phyloP scores from a whole-genome alignment of 805 yeast species.

The Barnettozyma sp. region DNA sequence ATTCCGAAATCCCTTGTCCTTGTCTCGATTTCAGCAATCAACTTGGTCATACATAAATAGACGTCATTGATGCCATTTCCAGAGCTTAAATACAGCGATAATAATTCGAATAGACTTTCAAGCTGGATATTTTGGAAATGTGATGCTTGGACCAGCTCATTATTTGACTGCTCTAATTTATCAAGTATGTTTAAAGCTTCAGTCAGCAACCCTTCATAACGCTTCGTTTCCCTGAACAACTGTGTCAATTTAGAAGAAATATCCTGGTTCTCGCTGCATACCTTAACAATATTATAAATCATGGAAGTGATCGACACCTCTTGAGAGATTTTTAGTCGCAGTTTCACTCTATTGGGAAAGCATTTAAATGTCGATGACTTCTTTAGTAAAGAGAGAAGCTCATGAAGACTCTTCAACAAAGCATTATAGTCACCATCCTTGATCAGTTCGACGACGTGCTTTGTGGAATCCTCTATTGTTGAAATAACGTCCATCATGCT shows the following conservation, averaged over 20 bases:
- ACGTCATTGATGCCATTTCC: background rate
- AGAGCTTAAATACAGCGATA: background rate
- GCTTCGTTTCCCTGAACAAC: conserved; percentile 1
- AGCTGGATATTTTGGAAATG: background rate
- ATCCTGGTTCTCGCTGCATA: background rate
- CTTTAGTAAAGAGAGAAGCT: background rate
- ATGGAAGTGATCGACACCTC: background rate
- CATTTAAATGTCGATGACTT: background rate
- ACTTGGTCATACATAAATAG: too few species aligned
- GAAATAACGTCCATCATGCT: background rate
- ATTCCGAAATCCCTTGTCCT: too few species aligned
- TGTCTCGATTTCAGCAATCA: too few species aligned
- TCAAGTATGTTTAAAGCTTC: background rate
- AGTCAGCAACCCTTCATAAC: background rate
- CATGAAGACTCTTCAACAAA: background rate
- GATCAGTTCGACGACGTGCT: background rate
- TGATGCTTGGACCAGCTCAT: background rate
- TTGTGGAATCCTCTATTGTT: background rate
- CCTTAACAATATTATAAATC: background rate
- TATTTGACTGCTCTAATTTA: background rate
- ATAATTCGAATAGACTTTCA: background rate
- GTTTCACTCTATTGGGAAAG: conserved; percentile 2
- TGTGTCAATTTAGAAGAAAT: background rate
- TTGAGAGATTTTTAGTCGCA: background rate
- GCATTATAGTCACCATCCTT: conserved; percentile 4